Conservation (phyloP, 331 rosid species). For the Rosa hybrid region DNA sequence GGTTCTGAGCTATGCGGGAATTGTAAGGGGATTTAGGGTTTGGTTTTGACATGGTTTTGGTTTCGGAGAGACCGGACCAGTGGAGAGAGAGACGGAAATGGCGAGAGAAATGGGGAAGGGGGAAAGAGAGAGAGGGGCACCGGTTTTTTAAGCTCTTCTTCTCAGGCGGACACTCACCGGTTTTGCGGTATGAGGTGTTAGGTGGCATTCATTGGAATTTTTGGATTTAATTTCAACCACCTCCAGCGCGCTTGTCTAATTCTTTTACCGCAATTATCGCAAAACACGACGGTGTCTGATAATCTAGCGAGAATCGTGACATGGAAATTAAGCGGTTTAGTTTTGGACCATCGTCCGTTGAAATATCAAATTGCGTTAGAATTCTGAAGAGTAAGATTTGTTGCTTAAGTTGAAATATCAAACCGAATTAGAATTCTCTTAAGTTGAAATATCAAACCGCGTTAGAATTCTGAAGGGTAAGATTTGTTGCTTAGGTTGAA, state of each 20-base stretch:
- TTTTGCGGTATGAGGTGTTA: background rate
- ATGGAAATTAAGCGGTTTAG: too few relatives aligned
- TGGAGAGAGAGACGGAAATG: background rate
- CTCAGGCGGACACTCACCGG: background rate
- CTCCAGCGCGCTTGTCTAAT: background rate
- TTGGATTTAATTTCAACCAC: background rate
- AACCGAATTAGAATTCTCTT: too few relatives aligned
- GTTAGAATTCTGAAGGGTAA: too few relatives aligned
- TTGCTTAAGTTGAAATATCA: too few relatives aligned
- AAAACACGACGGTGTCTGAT: too few relatives aligned
- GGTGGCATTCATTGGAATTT: background rate
- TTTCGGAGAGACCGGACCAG: background rate
- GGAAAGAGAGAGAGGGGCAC: background rate
- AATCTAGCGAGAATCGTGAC: too few relatives aligned
- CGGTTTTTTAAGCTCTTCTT: background rate
- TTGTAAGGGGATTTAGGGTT: slow-evolving; percentile 18
- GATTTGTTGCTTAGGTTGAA: too few relatives aligned
- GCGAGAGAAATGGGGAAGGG: background rate
- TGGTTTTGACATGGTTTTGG: slow-evolving; percentile 12
- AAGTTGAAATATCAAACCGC: too few relatives aligned
- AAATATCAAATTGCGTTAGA: too few relatives aligned
- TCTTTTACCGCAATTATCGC: too few relatives aligned
- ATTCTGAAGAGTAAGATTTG: too few relatives aligned
- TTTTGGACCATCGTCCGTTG: too few relatives aligned
- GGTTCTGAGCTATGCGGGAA: slow-evolving; percentile 61